A percentile compares a stretch with the other conserved stretches of the same genome.
phyloP scores from a whole-genome alignment of 768 basidiomycete genomes.

The Pleurotus tuber-regium region DNA sequence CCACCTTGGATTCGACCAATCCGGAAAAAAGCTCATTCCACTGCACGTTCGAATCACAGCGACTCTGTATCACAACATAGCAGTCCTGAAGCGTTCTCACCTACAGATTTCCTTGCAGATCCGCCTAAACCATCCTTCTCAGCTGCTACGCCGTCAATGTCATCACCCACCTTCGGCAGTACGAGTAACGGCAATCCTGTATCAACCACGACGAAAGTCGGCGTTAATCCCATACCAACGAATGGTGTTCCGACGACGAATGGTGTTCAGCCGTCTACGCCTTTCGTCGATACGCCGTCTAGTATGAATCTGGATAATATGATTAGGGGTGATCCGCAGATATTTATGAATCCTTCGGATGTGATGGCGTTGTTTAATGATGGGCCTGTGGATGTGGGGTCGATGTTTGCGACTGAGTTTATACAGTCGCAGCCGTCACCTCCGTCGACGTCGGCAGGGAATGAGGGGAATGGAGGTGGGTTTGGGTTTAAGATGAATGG shows the following conservation, averaged over 20 bases:
- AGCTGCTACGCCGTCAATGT: not conserved
- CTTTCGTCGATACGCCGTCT: slow-evolving; percentile 33
- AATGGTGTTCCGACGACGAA: not conserved
- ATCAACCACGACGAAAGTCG: not conserved
- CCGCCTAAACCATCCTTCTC: slow-evolving; percentile 29
- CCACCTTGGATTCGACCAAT: slow-evolving; percentile 91
- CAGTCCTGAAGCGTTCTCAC: slow-evolving; percentile 66
- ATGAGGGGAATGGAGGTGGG: not conserved
- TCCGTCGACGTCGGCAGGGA: not conserved
- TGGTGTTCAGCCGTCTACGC: not conserved
- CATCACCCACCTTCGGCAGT: slow-evolving; percentile 1
- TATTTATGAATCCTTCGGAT: slow-evolving; percentile 58
- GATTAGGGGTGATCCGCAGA: slow-evolving; percentile 41
- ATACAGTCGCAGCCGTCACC: slow-evolving; percentile 11
- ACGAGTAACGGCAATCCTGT: too few relatives aligned
- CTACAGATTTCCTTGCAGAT: slow-evolving; percentile 63
- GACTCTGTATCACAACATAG: slow-evolving; percentile 47
- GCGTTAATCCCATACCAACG: not conserved
- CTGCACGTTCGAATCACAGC: slow-evolving; percentile 41
- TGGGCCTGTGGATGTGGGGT: slow-evolving; percentile 37
- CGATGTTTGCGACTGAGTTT: slow-evolving; percentile 22
- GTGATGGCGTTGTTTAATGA: slow-evolving; percentile 63
- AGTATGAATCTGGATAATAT: slow-evolving; percentile 41
- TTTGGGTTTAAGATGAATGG: slow-evolving; percentile 9
- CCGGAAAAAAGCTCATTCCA: slow-evolving; percentile 66